phyloP scores from a whole-genome alignment of 257 asterid genomes.

The Solanum microdontum region DNA sequence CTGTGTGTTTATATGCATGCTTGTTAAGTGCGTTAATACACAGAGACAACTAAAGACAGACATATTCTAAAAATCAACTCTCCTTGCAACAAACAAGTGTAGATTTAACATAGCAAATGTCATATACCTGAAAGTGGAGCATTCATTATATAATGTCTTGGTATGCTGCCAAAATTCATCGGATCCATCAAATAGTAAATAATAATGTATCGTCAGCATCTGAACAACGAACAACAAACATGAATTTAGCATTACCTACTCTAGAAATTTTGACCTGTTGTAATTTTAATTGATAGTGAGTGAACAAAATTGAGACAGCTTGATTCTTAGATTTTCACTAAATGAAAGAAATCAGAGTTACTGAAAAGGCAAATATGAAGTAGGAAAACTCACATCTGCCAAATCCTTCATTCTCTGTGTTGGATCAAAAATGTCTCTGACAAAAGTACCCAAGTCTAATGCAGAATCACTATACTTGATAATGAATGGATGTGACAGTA shows the following conservation, averaged over 20 bases:
- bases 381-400: conserved; percentile 69
- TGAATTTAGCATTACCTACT: background rate
- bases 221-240: conserved; percentile 8
- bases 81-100: background rate
- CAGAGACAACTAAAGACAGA: background rate
- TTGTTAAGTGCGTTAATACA: background rate
- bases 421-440: conserved; percentile 76
- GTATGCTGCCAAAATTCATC: conserved; percentile 89
- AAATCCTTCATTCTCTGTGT: conserved; percentile 83
- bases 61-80: background rate
- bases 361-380: background rate
- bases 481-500: conserved; percentile 80
- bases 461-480: conserved; percentile 43
- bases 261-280: background rate
- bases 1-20: background rate
- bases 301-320: background rate
- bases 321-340: background rate
- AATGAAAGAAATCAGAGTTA: background rate
- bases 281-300: background rate
- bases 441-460: conserved; percentile 74
- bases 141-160: conserved; percentile 50
- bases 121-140: conserved; percentile 65
- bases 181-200: conserved; percentile 80
- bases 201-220: conserved; percentile 96
- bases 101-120: background rate